phyloP scores from a whole-genome alignment of 495 filamentous ascomycete genomes.

The Trichoderma virens region DNA sequence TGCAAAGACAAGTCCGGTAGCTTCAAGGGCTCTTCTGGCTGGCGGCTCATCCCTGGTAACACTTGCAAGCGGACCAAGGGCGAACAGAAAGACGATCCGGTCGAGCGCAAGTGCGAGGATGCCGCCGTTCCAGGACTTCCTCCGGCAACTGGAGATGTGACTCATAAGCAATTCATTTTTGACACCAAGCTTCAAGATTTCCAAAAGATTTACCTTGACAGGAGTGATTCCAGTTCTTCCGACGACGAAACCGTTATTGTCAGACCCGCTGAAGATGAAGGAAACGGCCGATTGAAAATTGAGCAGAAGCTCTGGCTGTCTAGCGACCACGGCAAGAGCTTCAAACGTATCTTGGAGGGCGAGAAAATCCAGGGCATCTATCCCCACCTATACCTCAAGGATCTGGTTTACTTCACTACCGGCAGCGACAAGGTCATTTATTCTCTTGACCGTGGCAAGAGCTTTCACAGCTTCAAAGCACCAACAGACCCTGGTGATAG shows the following conservation, averaged over 20 bases:
- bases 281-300: background rate
- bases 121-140: constrained; percentile 19
- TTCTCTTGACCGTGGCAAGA: constrained; percentile 64
- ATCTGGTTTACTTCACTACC: constrained; percentile 80
- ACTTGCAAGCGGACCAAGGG: constrained; percentile 56
- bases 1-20: constrained; percentile 58
- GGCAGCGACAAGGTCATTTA: constrained; percentile 59
- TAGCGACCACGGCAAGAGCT: constrained; percentile 79
- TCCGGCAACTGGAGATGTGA: constrained; percentile 52
- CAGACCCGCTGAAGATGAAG: constrained; percentile 47
- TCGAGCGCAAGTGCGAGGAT: constrained; percentile 49
- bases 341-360: constrained; percentile 52
- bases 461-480: constrained; percentile 59
- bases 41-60: constrained; percentile 87
- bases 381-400: constrained; percentile 69
- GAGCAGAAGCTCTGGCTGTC: constrained; percentile 35
- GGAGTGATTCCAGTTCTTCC: constrained; percentile 53
- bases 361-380: constrained; percentile 60
- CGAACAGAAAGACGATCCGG: constrained; percentile 50
- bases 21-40: constrained; percentile 81
- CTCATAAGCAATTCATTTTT: constrained; percentile 48
- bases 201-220: constrained; percentile 75
- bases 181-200: constrained; percentile 44
- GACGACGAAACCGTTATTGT: constrained; percentile 81
- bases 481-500: constrained; percentile 34